Percentiles rank a stretch among this genome's conserved stretches.
Evolutionary conservation across 805 yeast genomes (phyloP).

Genomic region (Lachancea thermotolerans): DNA sequence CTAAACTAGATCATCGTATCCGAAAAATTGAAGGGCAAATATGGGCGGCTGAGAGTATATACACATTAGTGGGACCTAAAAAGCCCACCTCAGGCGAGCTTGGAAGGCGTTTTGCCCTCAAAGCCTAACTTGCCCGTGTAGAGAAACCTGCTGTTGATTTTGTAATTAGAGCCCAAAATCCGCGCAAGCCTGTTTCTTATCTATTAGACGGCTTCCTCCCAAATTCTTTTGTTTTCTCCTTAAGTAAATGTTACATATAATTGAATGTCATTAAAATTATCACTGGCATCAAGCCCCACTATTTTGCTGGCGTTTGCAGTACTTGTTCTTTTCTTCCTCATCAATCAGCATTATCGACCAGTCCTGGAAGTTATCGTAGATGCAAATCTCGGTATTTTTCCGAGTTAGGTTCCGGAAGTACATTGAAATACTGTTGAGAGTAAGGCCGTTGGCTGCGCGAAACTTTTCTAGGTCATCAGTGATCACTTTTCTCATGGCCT

Average conservation of each 20-base stretch:
- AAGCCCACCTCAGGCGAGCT: no score
- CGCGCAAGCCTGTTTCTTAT: no score
- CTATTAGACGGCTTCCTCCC: no score
- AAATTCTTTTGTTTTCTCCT: no score
- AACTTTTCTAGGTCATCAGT: conserved; percentile 33
- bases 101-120: no score
- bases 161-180: no score
- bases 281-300: not conserved
- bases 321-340: conserved; percentile 27
- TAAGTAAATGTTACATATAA: not conserved
- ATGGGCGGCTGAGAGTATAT: no score
- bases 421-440: conserved; percentile 30
- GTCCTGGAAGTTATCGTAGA: conserved; percentile 26
- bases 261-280: not conserved
- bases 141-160: no score
- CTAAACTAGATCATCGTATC: not conserved
- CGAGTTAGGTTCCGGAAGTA: conserved; percentile 29
- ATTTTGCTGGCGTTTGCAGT: conserved; percentile 25
- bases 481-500: conserved; percentile 27
- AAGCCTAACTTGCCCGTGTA: no score
- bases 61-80: no score
- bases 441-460: conserved; percentile 29
- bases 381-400: conserved; percentile 27
- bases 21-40: not conserved
- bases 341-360: conserved; percentile 28